phyloP scores from a whole-genome alignment of 2,329 filamentous ascomycete species.

The Calonectria leucothoes region DNA sequence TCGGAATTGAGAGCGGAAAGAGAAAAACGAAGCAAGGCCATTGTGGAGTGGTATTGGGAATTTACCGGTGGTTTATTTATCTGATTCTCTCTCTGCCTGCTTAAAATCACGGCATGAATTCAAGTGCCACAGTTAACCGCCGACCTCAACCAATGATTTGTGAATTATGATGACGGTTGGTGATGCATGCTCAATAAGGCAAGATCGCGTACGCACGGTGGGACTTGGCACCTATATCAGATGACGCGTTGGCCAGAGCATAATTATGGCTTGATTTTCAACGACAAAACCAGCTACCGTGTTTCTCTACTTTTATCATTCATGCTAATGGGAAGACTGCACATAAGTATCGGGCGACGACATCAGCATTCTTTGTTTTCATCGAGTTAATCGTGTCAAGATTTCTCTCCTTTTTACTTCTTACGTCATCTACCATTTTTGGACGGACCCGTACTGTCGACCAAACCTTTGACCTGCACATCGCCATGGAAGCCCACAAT shows the following conservation, averaged over 20 bases:
- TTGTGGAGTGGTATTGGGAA: background rate
- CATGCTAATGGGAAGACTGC: background rate
- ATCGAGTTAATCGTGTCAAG: background rate
- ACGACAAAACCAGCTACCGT: background rate
- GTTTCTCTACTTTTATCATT: background rate
- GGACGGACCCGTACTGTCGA: background rate
- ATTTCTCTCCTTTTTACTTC: background rate
- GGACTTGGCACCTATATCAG: slow-evolving; percentile 12
- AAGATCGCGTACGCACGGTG: background rate
- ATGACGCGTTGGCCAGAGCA: slow-evolving; percentile 38
- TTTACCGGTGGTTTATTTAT: background rate
- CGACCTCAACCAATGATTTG: background rate
- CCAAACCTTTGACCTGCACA: background rate
- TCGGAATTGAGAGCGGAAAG: background rate
- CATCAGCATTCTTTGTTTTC: background rate
- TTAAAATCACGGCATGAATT: background rate
- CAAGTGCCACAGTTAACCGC: background rate
- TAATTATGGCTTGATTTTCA: slow-evolving; percentile 2
- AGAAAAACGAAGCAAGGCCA: background rate
- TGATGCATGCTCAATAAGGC: slow-evolving; percentile 11
- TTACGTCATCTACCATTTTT: background rate
- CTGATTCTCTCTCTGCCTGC: background rate
- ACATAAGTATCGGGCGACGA: background rate
- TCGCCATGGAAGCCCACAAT: slow-evolving; percentile 57
- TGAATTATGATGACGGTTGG: background rate